These are phyloP conservation scores for Fraxinus dipetala DNA, from an alignment of 305 asterid species.

Conservation along the genomic window DNA sequence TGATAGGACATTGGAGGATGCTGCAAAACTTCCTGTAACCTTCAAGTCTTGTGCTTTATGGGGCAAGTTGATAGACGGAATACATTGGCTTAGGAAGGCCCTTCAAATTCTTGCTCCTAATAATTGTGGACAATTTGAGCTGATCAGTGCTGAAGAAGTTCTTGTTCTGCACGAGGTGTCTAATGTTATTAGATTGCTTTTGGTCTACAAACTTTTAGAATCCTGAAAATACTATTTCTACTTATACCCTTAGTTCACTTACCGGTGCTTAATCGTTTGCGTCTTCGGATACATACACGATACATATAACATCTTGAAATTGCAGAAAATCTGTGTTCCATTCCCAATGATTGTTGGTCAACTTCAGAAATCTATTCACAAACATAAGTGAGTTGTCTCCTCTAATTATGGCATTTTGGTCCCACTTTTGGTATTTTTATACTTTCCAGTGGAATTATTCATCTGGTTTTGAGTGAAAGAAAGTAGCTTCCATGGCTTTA, in stretches of 20 bases:
- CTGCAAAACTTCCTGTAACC: conserved; percentile 42
- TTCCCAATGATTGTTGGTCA: conserved; percentile 53
- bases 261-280: not conserved
- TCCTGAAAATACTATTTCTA: not conserved
- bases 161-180: conserved; percentile 65
- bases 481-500: conserved; percentile 11
- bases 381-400: conserved; percentile 66
- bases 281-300: not conserved
- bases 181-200: conserved; percentile 8
- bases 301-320: conserved; percentile 26
- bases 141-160: conserved; percentile 56
- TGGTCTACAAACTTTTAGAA: conserved; percentile 15
- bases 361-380: conserved; percentile 58
- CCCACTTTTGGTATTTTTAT: not conserved
- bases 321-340: conserved; percentile 57
- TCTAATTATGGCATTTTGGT: conserved; percentile 7
- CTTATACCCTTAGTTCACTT: conserved; percentile 8
- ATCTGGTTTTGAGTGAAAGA: conserved; percentile 2
- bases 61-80: conserved; percentile 49
- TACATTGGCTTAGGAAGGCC: conserved; percentile 69
- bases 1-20: conserved; percentile 56
- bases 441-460: not conserved
- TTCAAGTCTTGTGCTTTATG: conserved; percentile 53
- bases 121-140: conserved; percentile 38
- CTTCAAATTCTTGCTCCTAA: conserved; percentile 55